A percentile compares a stretch with the other conserved stretches of the same genome.
Evolutionary conservation across 495 filamentous ascomycete species (phyloP).

Genomic region (Penicillium antarcticum): DNA sequence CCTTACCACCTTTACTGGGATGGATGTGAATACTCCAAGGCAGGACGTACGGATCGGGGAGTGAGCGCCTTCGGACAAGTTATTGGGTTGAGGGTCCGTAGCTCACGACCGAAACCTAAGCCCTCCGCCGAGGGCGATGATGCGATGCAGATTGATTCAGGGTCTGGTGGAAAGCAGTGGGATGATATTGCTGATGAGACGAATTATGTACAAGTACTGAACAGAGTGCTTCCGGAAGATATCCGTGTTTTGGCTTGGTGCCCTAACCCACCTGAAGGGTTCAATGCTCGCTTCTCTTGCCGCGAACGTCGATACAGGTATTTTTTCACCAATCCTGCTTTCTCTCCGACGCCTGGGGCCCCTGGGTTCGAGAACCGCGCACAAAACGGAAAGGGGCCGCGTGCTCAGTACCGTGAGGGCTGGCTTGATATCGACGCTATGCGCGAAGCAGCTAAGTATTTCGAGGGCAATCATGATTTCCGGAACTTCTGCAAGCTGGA

Average conservation of each 20-base stretch:
- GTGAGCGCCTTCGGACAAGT: conserved; percentile 98
- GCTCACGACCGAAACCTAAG: conserved; percentile 57
- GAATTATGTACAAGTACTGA: conserved; percentile 75
- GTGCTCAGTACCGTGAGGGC: conserved; percentile 44
- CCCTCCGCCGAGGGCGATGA: conserved; percentile 16
- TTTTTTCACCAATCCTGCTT: conserved; percentile 95
- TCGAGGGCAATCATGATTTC: conserved; percentile 87
- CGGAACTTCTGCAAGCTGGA: conserved; percentile 96
- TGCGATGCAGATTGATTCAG: conserved; percentile 21
- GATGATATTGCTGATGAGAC: conserved; percentile 79
- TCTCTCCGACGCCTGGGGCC: conserved; percentile 53
- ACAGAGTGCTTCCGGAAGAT: conserved; percentile 82
- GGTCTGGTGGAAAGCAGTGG: conserved; percentile 48
- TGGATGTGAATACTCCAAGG: conserved; percentile 85
- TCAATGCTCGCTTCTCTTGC: conserved; percentile 93
- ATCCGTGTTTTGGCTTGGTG: conserved; percentile 94
- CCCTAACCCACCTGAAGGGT: conserved; percentile 69
- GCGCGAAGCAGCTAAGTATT: conserved; percentile 72
- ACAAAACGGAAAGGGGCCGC: conserved; percentile 16
- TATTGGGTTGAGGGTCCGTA: conserved; percentile 75
- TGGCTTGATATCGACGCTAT: conserved; percentile 83
- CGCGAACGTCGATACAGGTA: conserved; percentile 85
- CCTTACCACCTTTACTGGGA: conserved; percentile 64
- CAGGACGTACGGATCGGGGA: conserved; percentile 86
- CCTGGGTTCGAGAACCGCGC: conserved; percentile 30